These are phyloP conservation scores for Guillardia theta DNA, from an alignment of 78 protist species.

Conservation along the genomic window DNA sequence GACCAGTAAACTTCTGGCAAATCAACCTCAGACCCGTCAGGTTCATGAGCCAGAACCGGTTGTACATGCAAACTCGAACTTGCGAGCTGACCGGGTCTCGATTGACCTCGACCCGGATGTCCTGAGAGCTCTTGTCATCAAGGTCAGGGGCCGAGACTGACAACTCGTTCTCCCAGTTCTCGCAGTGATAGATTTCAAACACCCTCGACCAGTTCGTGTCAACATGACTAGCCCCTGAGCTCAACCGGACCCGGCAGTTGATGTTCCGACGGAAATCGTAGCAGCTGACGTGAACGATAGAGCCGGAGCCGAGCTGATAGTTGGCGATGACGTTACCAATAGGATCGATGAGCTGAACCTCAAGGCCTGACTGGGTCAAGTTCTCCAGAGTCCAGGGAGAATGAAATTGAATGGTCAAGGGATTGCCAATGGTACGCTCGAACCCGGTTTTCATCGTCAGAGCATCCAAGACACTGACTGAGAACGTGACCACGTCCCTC, in stretches of 20 bases:
- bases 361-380: not conserved
- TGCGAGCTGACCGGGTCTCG: not conserved
- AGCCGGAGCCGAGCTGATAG: not conserved
- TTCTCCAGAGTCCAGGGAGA: not conserved
- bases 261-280: not conserved
- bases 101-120: not conserved
- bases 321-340: not conserved
- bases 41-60: not conserved
- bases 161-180: not conserved
- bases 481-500: not conserved
- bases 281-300: not conserved
- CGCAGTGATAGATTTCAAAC: too few relatives aligned
- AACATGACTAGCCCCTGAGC: too few relatives aligned
- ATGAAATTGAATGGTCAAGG: not conserved
- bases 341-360: not conserved
- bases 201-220: not conserved
- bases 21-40: not conserved
- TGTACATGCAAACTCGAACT: not conserved
- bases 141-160: not conserved
- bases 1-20: too few relatives aligned
- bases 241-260: not conserved
- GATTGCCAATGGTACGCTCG: slow-evolving; percentile 1
- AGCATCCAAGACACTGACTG: not conserved
- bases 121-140: not conserved
- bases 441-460: not conserved